Evolutionary conservation across 768 basidiomycete genomes (phyloP), one percentile per base, ranked within the genome.

Genomic region (Suillus hirtellus): DNA sequence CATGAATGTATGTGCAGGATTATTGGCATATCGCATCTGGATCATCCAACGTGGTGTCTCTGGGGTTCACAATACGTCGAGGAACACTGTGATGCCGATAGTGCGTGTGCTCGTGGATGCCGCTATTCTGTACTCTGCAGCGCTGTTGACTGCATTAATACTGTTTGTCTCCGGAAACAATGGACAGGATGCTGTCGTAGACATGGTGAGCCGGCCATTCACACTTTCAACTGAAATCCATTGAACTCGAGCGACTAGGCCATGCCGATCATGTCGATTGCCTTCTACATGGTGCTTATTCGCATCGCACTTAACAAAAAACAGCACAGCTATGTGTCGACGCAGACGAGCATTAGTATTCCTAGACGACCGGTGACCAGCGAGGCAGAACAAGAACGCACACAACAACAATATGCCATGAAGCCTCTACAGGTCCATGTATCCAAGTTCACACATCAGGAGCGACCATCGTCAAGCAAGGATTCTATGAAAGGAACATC

Each of bases 171-270:
- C 10, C 14, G 17, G 46, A 35, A 64, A 60, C 49, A 60, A 60
- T 17, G 63, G 59, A 31, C 59, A 64, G 31, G 50, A 49, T 43
- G 47, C 60, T 17, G 34, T 64, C 14, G 49, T 61, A 44, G 59
- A 64, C 42, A 43, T 64, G 59, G 63, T 78, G 12, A 70, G 72
- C 58, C 19, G 44, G 15, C 15, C 27, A 2, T 27, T 4, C 2
- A 6, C 27, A 1, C 49, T 24, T 4, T n/a, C n/a, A n/a, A n/a
- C n/a, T n/a, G 24, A 17, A 50, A 15, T 6, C 15, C 15, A 43
- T 17, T 50, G 24, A 50, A 1, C 27, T 27, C 46, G 24, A 35
- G 8, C 8, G 8, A 31, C 15, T 31, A 63, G 62, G 40, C 46
- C 17, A 59, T 42, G 21, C 62, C 62, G 14, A 63, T 63, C 27